Conservation (phyloP, 192 early-diverging fungal species). For the Cladochytrium replicatum region DNA sequence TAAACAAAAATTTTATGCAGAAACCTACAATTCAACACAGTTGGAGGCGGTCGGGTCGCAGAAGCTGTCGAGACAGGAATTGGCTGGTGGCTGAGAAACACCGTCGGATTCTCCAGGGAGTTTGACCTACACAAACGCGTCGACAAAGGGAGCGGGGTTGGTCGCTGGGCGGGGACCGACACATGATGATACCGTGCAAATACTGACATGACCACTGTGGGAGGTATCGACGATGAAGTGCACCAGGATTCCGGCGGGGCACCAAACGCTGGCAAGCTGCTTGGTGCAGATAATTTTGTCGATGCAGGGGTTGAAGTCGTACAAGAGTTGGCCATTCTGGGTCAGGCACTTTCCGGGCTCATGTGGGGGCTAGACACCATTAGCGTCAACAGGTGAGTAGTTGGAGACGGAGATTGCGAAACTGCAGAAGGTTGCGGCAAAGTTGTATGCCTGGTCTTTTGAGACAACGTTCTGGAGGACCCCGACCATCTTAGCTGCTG, state of each 20-base stretch:
- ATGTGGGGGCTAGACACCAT: constrained; percentile 10
- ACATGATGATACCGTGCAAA: constrained; percentile 16
- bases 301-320: constrained; percentile 24
- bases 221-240: constrained; percentile 21
- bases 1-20: no score
- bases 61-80: constrained; percentile 14
- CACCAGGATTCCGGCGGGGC: constrained; percentile 7
- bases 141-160: constrained; percentile 17
- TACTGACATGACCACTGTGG: constrained; percentile 15
- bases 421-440: constrained; percentile 12
- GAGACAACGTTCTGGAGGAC: constrained; percentile 18
- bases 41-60: constrained; percentile 11
- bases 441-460: constrained; percentile 9
- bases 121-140: constrained; percentile 40
- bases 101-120: constrained; percentile 34
- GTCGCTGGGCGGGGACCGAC: constrained; percentile 13
- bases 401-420: constrained; percentile 34
- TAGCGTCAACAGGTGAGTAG: constrained; percentile 33
- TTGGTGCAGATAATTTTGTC: constrained; percentile 21
- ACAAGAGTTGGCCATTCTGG: background rate
- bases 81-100: constrained; percentile 25
- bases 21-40: constrained; percentile 16
- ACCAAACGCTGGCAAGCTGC: constrained; percentile 4
- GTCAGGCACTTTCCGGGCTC: background rate
- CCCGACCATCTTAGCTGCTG: constrained; percentile 23